Evolutionary conservation across 2,329 filamentous ascomycete genomes (phyloP).

Genomic region (Aspergillus pseudonomiae): DNA sequence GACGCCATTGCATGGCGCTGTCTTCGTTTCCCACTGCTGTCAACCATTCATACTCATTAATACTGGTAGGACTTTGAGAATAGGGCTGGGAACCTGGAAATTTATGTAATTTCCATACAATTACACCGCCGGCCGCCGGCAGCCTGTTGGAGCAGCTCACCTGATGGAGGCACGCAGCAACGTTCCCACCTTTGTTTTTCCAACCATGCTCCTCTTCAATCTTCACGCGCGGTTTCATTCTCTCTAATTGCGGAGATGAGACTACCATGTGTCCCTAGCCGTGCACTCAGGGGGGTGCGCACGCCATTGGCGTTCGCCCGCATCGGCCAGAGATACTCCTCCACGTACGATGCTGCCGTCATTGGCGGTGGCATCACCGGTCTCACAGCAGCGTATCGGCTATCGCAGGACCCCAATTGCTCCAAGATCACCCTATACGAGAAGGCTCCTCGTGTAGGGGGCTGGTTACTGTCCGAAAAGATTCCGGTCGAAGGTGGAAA

Average conservation of each 20-base stretch:
- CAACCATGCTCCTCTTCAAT: constrained; percentile 3
- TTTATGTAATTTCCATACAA: neutral
- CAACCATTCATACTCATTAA: too few species aligned
- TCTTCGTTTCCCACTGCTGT: neutral
- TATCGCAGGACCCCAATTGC: constrained; percentile 68
- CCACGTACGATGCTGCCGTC: constrained; percentile 61
- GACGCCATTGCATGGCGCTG: neutral
- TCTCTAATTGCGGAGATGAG: constrained; percentile 30
- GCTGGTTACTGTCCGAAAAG: constrained; percentile 76
- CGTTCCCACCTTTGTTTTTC: neutral
- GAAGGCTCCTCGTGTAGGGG: constrained; percentile 68
- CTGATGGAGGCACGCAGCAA: constrained; percentile 1
- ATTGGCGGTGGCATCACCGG: constrained; percentile 84
- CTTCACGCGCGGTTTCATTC: constrained; percentile 3
- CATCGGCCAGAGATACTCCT: constrained; percentile 25
- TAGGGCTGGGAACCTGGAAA: neutral
- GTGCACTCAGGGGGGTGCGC: constrained; percentile 23
- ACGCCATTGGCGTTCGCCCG: constrained; percentile 22
- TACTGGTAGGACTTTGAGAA: neutral
- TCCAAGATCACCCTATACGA: constrained; percentile 83
- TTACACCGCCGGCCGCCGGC: constrained; percentile 9
- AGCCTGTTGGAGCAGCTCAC: neutral
- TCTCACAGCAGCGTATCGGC: constrained; percentile 75
- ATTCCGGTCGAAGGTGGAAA: constrained; percentile 61
- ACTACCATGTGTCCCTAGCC: constrained; percentile 25